These are phyloP conservation scores for Cucurbita argyrosperma DNA, from an alignment of 306 rosid genomes.

Conservation along the genomic window DNA sequence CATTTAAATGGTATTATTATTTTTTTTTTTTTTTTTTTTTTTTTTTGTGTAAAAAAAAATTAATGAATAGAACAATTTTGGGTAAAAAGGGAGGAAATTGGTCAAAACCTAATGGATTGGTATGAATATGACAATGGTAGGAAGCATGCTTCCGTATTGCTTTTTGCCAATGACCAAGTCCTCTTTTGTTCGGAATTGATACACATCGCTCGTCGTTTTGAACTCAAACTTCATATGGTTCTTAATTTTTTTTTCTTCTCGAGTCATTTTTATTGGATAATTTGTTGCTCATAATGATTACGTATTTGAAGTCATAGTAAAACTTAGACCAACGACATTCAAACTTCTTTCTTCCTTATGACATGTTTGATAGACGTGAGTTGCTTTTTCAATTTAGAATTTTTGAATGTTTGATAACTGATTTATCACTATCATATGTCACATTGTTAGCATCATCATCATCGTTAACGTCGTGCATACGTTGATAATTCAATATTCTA, in stretches of 20 bases:
- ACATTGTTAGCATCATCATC: not conserved
- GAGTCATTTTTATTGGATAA: not conserved
- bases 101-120: not conserved
- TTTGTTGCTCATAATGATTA: not conserved
- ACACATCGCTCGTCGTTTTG: not conserved
- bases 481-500: not conserved
- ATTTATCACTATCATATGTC: not conserved
- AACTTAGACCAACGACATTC: not conserved
- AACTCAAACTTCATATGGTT: not conserved
- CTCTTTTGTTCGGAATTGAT: not conserved
- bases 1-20: no score
- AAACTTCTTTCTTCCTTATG: not conserved
- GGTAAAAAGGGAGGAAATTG: not conserved
- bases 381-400: not conserved
- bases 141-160: constrained; percentile 7
- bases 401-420: not conserved
- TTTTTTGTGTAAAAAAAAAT: no score
- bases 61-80: not conserved
- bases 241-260: no score
- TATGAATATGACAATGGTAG: not conserved
- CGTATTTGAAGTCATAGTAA: not conserved
- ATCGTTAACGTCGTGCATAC: not conserved
- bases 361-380: not conserved
- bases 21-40: no score
- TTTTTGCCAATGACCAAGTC: not conserved